phyloP scores from a whole-genome alignment of 1,284 basidiomycete species.

The Pseudozyma flocculosa region DNA sequence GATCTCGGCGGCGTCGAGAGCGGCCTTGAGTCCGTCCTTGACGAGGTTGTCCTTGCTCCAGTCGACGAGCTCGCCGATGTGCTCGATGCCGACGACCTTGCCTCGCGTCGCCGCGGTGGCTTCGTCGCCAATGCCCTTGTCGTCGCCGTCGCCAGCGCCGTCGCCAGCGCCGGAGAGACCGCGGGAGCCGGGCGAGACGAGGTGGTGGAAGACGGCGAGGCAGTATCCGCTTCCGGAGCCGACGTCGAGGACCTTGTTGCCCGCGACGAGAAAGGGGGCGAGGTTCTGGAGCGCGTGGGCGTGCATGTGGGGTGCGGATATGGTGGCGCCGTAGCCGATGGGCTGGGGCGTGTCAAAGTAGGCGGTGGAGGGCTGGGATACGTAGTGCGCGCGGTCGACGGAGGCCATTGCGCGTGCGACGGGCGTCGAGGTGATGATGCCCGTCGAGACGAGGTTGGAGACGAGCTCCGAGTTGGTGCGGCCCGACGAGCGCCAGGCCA shows the following conservation, averaged over 20 bases:
- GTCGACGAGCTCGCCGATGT: slow-evolving; percentile 65
- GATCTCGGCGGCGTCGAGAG: slow-evolving; percentile 65
- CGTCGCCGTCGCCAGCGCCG: too few species aligned
- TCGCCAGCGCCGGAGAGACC: too few species aligned
- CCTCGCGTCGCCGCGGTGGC: slow-evolving; percentile 1
- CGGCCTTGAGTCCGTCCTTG: slow-evolving; percentile 68
- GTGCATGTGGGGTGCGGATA: slow-evolving; percentile 85
- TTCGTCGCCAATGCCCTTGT: too few species aligned
- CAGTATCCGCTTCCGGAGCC: slow-evolving; percentile 49
- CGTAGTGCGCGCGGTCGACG: slow-evolving; percentile 64
- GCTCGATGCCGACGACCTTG: slow-evolving; percentile 85
- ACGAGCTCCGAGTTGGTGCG: slow-evolving; percentile 71
- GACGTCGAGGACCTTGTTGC: slow-evolving; percentile 75
- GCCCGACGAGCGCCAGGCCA: slow-evolving; percentile 81
- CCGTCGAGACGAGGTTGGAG: slow-evolving; percentile 65
- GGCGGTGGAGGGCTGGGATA: slow-evolving; percentile 59
- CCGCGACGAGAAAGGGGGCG: slow-evolving; percentile 69
- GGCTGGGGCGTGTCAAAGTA: slow-evolving; percentile 81
- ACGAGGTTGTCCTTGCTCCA: slow-evolving; percentile 71
- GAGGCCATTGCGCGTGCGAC: slow-evolving; percentile 39
- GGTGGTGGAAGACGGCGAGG: slow-evolving; percentile 51
- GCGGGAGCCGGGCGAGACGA: slow-evolving; percentile 25
- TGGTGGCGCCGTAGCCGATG: slow-evolving; percentile 79
- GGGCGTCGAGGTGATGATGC: slow-evolving; percentile 62
- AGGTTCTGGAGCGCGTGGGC: slow-evolving; percentile 77